A percentile compares a stretch with the other conserved stretches of the same genome.
Conservation (phyloP, 1,284 basidiomycete genomes). For the Paramarasmius palmivorus region DNA sequence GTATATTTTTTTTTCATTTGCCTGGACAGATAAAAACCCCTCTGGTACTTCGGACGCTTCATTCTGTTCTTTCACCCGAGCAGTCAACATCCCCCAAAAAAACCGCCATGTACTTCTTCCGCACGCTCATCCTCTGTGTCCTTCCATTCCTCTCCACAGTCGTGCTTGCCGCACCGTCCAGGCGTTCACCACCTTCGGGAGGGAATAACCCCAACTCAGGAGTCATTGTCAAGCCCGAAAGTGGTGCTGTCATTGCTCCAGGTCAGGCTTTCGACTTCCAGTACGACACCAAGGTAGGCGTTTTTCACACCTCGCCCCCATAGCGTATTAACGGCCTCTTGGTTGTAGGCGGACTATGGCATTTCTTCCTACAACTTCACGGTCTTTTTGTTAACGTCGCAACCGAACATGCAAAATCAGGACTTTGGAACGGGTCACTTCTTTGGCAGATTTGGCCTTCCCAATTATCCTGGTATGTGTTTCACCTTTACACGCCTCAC, state of each 20-base stretch:
- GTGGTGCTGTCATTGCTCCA: constrained; percentile 29
- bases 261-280: constrained; percentile 29
- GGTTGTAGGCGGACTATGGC: constrained; percentile 45
- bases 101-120: constrained; percentile 14
- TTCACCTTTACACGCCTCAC: not conserved
- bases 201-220: constrained; percentile 7
- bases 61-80: constrained; percentile 2
- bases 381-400: constrained; percentile 33
- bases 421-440: constrained; percentile 35
- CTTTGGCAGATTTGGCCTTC: constrained; percentile 38
- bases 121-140: constrained; percentile 9
- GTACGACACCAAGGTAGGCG: constrained; percentile 34
- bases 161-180: constrained; percentile 19
- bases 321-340: too few relatives aligned
- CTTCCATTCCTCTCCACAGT: constrained; percentile 15
- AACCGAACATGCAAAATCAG: constrained; percentile 26
- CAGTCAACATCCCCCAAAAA: not conserved
- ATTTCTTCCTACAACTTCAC: constrained; percentile 39
- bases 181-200: constrained; percentile 9
- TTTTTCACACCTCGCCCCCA: too few relatives aligned
- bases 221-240: constrained; percentile 20
- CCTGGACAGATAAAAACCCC: too few relatives aligned
- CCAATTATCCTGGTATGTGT: constrained; percentile 38
- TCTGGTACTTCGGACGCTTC: not conserved
- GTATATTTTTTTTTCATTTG: not conserved